phyloP scores from a whole-genome alignment of 2,329 filamentous ascomycete species.

The Lasiodiplodia sp. region DNA sequence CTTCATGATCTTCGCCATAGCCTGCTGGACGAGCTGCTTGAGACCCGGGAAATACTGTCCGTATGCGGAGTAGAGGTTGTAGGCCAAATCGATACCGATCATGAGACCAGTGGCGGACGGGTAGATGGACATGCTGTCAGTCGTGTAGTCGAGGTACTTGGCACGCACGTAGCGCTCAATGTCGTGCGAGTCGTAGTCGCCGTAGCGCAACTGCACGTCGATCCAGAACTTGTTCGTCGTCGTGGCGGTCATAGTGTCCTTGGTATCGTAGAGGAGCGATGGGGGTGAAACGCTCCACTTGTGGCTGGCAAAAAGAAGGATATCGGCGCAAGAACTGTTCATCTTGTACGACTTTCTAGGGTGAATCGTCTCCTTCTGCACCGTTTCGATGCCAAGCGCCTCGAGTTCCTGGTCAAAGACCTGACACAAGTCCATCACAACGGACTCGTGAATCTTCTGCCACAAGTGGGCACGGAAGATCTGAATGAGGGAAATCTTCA shows the following conservation, averaged over 20 bases:
- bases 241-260: slow-evolving; percentile 90
- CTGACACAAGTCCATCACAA: slow-evolving; percentile 98
- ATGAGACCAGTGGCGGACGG: slow-evolving; percentile 95
- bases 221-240: slow-evolving; percentile 99
- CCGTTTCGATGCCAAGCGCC: slow-evolving; percentile 92
- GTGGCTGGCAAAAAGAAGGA: slow-evolving; percentile 93
- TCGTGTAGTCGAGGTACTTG: slow-evolving; percentile 98
- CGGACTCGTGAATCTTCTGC: slow-evolving; percentile 99
- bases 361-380: slow-evolving; percentile 99
- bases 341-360: slow-evolving; percentile 99
- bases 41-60: slow-evolving; percentile 98
- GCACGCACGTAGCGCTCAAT: slow-evolving; percentile 97
- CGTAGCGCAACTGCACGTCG: slow-evolving; percentile 94
- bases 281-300: slow-evolving; percentile 98
- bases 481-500: slow-evolving; percentile 98
- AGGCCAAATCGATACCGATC: slow-evolving; percentile 96
- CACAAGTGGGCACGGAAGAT: slow-evolving; percentile 99
- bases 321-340: slow-evolving; percentile 99
- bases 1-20: slow-evolving; percentile 99
- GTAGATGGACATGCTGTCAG: slow-evolving; percentile 98
- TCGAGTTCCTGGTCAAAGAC: slow-evolving; percentile 98
- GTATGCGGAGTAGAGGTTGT: slow-evolving; percentile 98
- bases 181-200: slow-evolving; percentile 98
- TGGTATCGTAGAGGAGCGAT: slow-evolving; percentile 92
- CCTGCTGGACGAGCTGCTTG: slow-evolving; percentile 94